These are phyloP conservation scores for Alternaria brassicicola DNA, from an alignment of 2,329 filamentous ascomycete genomes.

Conservation along the genomic window DNA sequence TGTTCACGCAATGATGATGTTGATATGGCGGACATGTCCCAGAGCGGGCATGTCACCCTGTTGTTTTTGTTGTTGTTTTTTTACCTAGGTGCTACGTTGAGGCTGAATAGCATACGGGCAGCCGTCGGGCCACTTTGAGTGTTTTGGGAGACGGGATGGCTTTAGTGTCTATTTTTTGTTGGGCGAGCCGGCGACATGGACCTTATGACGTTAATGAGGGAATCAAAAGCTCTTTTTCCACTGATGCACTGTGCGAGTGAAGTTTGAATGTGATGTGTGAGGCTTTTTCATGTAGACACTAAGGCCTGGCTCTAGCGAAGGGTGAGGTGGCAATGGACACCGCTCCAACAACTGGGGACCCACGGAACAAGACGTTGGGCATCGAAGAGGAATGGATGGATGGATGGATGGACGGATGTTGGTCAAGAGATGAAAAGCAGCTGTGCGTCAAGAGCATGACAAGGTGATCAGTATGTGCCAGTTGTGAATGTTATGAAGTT, in stretches of 20 bases:
- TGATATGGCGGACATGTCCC: constrained; percentile 28
- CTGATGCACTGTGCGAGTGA: not conserved
- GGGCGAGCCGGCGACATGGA: constrained; percentile 29
- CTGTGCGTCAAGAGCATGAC: not conserved
- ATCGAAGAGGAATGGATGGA: not conserved
- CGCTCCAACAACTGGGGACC: constrained; percentile 13
- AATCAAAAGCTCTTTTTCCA: constrained; percentile 48
- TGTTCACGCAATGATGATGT: constrained; percentile 35
- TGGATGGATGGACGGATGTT: not conserved
- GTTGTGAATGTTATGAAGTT: not conserved
- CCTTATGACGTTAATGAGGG: constrained; percentile 46
- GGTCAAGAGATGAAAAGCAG: not conserved
- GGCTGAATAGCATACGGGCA: constrained; percentile 18
- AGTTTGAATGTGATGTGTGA: not conserved
- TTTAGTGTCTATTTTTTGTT: constrained; percentile 35
- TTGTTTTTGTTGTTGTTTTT: constrained; percentile 19
- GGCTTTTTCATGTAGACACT: constrained; percentile 6
- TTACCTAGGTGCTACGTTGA: constrained; percentile 25
- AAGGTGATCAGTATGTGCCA: not conserved
- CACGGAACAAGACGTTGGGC: constrained; percentile 3
- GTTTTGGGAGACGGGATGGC: constrained; percentile 18
- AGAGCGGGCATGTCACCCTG: constrained; percentile 26
- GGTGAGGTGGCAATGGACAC: constrained; percentile 18
- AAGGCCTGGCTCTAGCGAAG: constrained; percentile 9
- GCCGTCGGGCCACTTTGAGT: constrained; percentile 15